Evolutionary conservation across 2,329 filamentous ascomycete species (phyloP).

Genomic region (Phialophora tarda): DNA sequence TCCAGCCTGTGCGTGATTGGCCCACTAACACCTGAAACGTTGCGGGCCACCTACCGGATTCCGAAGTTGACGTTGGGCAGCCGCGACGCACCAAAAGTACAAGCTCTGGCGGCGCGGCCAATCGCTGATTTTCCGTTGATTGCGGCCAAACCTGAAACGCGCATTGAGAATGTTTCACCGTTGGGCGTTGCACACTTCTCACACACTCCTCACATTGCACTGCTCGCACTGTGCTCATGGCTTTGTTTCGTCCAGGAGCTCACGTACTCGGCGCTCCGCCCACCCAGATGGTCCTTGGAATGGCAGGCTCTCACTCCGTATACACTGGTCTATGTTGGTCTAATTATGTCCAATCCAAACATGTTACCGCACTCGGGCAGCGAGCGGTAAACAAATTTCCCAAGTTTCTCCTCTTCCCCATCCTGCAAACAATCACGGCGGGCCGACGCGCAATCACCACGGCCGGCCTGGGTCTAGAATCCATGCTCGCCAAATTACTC

Average conservation of each 20-base stretch:
- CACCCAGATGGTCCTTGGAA: not conserved
- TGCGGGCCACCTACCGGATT: conserved; percentile 2
- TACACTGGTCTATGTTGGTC: not conserved
- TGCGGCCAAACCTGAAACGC: conserved; percentile 10
- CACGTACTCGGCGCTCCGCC: not conserved
- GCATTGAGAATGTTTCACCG: conserved; percentile 11
- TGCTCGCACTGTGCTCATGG: conserved; percentile 7
- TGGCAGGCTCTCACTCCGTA: not conserved
- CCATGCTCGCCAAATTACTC: conserved; percentile 2
- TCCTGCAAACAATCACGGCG: conserved; percentile 7
- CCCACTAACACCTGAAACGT: conserved; percentile 7
- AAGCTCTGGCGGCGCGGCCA: not conserved
- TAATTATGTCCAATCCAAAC: not conserved
- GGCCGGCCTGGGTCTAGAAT: not conserved
- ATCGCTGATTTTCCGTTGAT: conserved; percentile 5
- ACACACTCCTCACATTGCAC: not conserved
- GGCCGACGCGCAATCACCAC: conserved; percentile 12
- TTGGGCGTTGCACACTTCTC: not conserved
- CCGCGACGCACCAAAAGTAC: conserved; percentile 16
- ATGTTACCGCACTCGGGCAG: not conserved
- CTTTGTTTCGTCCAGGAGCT: not conserved
- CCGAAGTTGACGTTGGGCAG: conserved; percentile 6
- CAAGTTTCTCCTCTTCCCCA: not conserved
- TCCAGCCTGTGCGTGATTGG: not conserved
- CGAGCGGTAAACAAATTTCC: conserved; percentile 8